These are phyloP conservation scores for Eremothecium cymbalariae DNA, from an alignment of 1,139 yeast genomes.

Conservation along the genomic window DNA sequence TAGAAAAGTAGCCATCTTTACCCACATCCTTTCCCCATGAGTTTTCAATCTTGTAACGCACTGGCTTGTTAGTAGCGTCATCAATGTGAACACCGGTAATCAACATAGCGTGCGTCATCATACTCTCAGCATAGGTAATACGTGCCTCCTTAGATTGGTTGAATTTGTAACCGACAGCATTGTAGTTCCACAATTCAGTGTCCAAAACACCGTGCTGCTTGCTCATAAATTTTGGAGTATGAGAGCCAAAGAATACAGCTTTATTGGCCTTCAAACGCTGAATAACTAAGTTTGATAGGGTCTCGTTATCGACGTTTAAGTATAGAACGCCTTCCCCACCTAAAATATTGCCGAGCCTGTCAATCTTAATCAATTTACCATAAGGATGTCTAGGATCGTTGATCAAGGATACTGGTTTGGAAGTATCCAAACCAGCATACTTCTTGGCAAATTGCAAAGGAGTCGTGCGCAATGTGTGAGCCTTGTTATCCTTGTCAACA, in stretches of 20 bases:
- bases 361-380: constrained; percentile 57
- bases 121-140: constrained; percentile 46
- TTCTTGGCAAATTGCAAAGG: constrained; percentile 56
- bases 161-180: constrained; percentile 53
- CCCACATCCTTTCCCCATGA: constrained; percentile 80
- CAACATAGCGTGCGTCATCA: constrained; percentile 86
- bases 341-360: constrained; percentile 61
- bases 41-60: constrained; percentile 77
- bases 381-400: constrained; percentile 74
- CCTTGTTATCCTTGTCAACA: constrained; percentile 62
- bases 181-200: constrained; percentile 55
- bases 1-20: constrained; percentile 62
- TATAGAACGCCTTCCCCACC: constrained; percentile 63
- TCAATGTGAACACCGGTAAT: constrained; percentile 69
- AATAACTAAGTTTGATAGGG: constrained; percentile 52
- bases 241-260: constrained; percentile 80
- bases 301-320: constrained; percentile 54
- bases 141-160: constrained; percentile 52
- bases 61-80: constrained; percentile 45
- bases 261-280: constrained; percentile 60
- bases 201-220: constrained; percentile 61
- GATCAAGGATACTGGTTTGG: constrained; percentile 54
- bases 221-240: constrained; percentile 66
- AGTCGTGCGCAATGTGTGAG: constrained; percentile 45
- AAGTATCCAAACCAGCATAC: constrained; percentile 43